A percentile compares a stretch with the other conserved stretches of the same genome.
phyloP scores from a whole-genome alignment of 768 basidiomycete genomes.

The Agrocybe chaxingu region DNA sequence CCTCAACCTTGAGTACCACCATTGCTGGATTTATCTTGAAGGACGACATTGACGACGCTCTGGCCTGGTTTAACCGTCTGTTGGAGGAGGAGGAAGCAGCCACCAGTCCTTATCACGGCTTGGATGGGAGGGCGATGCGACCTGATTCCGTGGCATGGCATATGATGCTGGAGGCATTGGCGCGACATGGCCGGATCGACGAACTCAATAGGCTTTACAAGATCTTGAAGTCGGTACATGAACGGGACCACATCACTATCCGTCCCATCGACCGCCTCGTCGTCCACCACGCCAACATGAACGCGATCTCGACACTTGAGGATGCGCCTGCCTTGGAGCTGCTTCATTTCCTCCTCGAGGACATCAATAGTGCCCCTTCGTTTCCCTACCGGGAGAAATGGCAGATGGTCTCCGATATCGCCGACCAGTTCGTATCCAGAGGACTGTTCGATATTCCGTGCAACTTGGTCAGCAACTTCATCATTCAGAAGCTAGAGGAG shows the following conservation, averaged over 20 bases:
- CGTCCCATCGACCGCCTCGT: constrained; percentile 36
- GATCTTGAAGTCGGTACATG: constrained; percentile 30
- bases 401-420: constrained; percentile 21
- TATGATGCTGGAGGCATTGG: constrained; percentile 57
- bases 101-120: constrained; percentile 38
- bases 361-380: constrained; percentile 8
- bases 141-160: constrained; percentile 58
- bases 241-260: constrained; percentile 31
- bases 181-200: constrained; percentile 39
- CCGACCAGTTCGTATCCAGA: constrained; percentile 24
- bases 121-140: constrained; percentile 29
- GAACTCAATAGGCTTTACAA: constrained; percentile 57
- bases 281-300: constrained; percentile 38
- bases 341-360: constrained; percentile 20
- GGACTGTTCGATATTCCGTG: constrained; percentile 26
- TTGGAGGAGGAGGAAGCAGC: constrained; percentile 36
- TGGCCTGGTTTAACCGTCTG: constrained; percentile 71
- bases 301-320: constrained; percentile 14
- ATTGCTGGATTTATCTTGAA: constrained; percentile 62
- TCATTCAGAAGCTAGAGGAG: constrained; percentile 8
- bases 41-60: constrained; percentile 61
- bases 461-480: constrained; percentile 12
- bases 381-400: constrained; percentile 4
- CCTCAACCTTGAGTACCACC: constrained; percentile 61
- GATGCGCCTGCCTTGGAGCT: constrained; percentile 13